Conservation (phyloP, 331 rosid species). For the Quercus tomentella region DNA sequence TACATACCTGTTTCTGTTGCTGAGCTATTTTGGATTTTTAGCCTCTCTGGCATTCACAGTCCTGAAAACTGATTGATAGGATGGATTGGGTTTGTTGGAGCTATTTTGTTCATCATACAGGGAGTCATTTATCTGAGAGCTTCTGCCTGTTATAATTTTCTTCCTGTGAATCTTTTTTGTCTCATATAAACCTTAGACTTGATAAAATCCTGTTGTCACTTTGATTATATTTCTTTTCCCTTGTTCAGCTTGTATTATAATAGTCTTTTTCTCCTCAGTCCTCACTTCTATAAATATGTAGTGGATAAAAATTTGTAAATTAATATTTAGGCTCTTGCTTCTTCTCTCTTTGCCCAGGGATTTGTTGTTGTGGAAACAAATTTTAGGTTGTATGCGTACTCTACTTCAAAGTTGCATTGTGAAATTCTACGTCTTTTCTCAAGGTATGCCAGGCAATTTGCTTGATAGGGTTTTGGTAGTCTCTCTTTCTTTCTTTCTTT, state of each 20-base stretch:
- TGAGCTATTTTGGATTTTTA: not conserved
- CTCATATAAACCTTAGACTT: not conserved
- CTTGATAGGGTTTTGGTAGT: not conserved
- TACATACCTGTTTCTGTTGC: not conserved
- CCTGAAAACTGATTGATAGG: not conserved
- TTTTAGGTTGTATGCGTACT: constrained; percentile 87
- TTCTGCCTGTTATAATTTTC: not conserved
- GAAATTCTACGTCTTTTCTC: constrained; percentile 91
- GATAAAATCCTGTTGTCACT: not conserved
- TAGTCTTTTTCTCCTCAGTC: not conserved
- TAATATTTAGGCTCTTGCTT: not conserved
- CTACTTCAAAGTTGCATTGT: constrained; percentile 80
- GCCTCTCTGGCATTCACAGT: not conserved
- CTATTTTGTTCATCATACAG: not conserved
- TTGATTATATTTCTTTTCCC: not conserved
- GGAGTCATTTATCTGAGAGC: not conserved
- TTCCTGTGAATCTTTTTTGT: not conserved
- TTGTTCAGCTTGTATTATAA: constrained; percentile 1
- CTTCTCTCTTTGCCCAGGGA: constrained; percentile 44
- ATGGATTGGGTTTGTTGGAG: not conserved
- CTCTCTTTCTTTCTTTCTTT: fast-evolving
- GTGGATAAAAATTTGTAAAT: not conserved
- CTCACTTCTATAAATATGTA: not conserved
- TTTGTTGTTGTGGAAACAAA: constrained; percentile 92
- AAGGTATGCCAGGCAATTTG: constrained; percentile 37